Base-by-base conservation (phyloP, 352 stramenopile species). In the Peronospora tabacina region DNA sequence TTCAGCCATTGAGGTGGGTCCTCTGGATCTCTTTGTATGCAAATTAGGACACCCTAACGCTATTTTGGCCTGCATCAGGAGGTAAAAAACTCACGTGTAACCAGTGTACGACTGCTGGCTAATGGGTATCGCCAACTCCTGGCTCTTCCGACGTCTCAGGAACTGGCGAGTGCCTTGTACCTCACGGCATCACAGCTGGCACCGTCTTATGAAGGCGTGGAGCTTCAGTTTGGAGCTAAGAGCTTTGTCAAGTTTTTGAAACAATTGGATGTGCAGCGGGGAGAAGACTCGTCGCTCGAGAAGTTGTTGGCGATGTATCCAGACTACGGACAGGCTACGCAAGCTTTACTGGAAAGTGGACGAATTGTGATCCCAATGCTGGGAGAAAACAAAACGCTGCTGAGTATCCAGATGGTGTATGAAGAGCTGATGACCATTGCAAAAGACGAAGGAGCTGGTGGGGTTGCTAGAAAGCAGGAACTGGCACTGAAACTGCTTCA, bases 121-220 rank as follows among this genome's bases (percentile, higher is more conserved):
- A 38, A 62, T 22, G 51, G 45, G 6, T 84, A 85, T 38, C 66
- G 68, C 5, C 48, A 49, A 33, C 47, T 82, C 42, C 28, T 80
- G 52, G 49, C 56, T 10, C 52, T 61, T 7, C 56, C 66, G 28
- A 74, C 62, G 3, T 43, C 69, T 0, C 37, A 44, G 5, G 57
- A 63, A 12, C 61, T 91, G 20, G 50, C 70, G 3, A 68, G 70
- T 24, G 81, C 76, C 20, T 67, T 92, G 32, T 81, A 81, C 39
- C 73, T 92, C 49, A 81, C 77, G 7, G 67, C 76, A 12, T 81
- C 76, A 13, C 67, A 92, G 61, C 42, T 92, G 32, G 82, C 82
- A 5, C 77, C 82, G 11, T 57, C 79, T 0, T 71, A 90, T 39
- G 64, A 84, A 41, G 79, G 82, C 13, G 62, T 89, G 13, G 79